Base-by-base conservation (phyloP, 371 early-diverging fungal genomes). In the Vairimorpha ceranae region DNA sequence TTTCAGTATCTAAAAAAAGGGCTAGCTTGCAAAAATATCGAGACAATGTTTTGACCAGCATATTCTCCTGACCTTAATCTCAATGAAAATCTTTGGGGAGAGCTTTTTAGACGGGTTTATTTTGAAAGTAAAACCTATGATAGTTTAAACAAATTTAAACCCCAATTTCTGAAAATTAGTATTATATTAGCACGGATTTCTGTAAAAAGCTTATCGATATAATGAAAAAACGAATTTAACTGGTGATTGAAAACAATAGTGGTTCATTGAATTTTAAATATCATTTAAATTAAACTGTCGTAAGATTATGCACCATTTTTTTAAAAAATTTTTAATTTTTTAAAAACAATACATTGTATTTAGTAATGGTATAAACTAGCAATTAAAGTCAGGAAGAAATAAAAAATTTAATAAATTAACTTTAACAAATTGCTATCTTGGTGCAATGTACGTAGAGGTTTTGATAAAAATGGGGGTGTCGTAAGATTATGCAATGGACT, bases 51-150 rank as follows among this genome's bases (percentile, higher is more conserved):
- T 21, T 25, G 54, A 29, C 59, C 59, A 8, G 27, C 59, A 59
- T 32, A 7, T 32, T 59, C 59, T 59, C 59, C 25, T 29, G 59
- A 59, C 19, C n/a, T 59, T 7, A 59, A 59, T 29, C 59, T 29
- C 2, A 59, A 25, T 29, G 59, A 59, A 59, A 59, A 59, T 59
- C 41, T 59, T 29, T 59, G 59, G 59, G 59, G 59, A 25, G 32
- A 59, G 19, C 32, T 59, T 29, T 59, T 29, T 32, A 59, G 59
- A 32, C 7, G 2, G 29, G 59, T 59, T 29, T 59, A 29, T 32
- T 2, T 2, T 14, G 29, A 59, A 25, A 29, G 59, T 25, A 59
- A 59, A 7, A n/a, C 19, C 6, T 59, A 59, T 59, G 32, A 59
- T 29, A 15, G 15, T 41, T 10, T 41, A 10, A 15, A 41, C 15